Base-by-base conservation (phyloP, 805 yeast species). In the Schwanniomyces polymorphus region DNA sequence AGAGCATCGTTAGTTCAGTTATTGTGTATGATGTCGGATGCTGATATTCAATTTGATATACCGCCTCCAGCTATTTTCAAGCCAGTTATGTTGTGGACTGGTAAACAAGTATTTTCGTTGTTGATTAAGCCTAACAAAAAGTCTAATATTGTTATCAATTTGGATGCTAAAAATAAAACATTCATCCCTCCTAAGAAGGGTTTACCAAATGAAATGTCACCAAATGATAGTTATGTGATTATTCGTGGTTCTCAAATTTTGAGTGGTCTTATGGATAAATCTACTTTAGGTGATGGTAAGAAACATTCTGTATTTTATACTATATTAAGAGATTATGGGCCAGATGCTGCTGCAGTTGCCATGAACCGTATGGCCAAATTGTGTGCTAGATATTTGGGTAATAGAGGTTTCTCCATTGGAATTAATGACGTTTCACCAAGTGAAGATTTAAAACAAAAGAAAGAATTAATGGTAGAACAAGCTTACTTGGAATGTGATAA, bases 351-450 rank as follows among this genome's bases (percentile, higher is more conserved):
- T 1, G 97, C 97, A 3, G 74, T 72, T 23, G 97, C 98, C 5
- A 94, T 94, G 99, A 92, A 95, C 68, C 78, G 99, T 64, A 91
- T 94, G 98, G 97, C 99, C n/a, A 95, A 95, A 70, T 71, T 95
- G 58, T 91, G 98, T 77, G 98, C 99, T 1, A 77, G 99, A 60
- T 94, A 71, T 65, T 75, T 94, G 61, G 99, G 98, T 50, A 89
- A 91, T 61, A 78, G 97, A 47, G 99, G 99, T 0, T 94, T 94
- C 60, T 90, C 97, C 1, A 95, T 94, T 63, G 99, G 99, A 70
- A 91, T 94, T 58, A 86, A 85, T 57, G 99, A 94, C 70, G 99
- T 94, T 37, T 94, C 97, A 2, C 99, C 99, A 1, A 96, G 95
- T 27, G 70, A 65, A 7, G 85, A 86, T 43, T 80, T 94, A 66